Evolutionary conservation across 129 eudicot genomes (phyloP).

Genomic region (Pittosporum tobira): DNA sequence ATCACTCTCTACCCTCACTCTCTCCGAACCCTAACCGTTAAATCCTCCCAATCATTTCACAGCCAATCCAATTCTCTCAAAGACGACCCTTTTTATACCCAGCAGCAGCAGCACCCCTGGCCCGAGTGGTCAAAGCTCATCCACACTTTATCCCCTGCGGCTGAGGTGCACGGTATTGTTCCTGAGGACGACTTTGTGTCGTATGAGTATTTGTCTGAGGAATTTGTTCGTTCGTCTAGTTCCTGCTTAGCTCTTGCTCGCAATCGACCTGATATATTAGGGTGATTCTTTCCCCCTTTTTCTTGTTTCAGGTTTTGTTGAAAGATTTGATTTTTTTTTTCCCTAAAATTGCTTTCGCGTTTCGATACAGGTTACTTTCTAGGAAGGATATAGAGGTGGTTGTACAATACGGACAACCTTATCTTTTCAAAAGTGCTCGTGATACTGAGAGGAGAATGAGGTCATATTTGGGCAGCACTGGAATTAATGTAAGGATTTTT

Average conservation of each 20-base stretch:
- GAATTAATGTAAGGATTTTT: slow-evolving; percentile 22
- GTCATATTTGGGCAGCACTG: slow-evolving; percentile 32
- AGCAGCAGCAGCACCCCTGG: slow-evolving; percentile 43
- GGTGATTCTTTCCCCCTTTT: slow-evolving; percentile 27
- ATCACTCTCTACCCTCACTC: slow-evolving; percentile 10
- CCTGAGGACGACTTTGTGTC: slow-evolving; percentile 44
- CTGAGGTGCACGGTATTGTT: not conserved
- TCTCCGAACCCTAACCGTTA: not conserved
- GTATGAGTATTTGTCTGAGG: slow-evolving; percentile 35
- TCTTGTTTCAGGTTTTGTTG: not conserved
- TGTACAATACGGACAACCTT: slow-evolving; percentile 63
- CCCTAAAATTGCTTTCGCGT: not conserved
- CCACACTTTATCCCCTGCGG: slow-evolving; percentile 19
- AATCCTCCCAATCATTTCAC: slow-evolving; percentile 24
- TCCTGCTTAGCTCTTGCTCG: slow-evolving; percentile 54
- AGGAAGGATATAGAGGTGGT: slow-evolving; percentile 63
- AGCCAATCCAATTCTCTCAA: slow-evolving; percentile 22
- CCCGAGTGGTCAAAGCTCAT: slow-evolving; percentile 54
- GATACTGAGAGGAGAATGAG: slow-evolving; percentile 58
- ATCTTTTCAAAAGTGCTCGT: slow-evolving; percentile 55
- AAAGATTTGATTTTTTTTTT: not conserved
- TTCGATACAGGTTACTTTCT: slow-evolving; percentile 45
- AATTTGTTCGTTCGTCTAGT: slow-evolving; percentile 46
- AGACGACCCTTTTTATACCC: slow-evolving; percentile 8
- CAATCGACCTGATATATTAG: slow-evolving; percentile 37